These are phyloP conservation scores for Colletotrichum endophyticum DNA, from an alignment of 2,329 filamentous ascomycete genomes.

Conservation along the genomic window DNA sequence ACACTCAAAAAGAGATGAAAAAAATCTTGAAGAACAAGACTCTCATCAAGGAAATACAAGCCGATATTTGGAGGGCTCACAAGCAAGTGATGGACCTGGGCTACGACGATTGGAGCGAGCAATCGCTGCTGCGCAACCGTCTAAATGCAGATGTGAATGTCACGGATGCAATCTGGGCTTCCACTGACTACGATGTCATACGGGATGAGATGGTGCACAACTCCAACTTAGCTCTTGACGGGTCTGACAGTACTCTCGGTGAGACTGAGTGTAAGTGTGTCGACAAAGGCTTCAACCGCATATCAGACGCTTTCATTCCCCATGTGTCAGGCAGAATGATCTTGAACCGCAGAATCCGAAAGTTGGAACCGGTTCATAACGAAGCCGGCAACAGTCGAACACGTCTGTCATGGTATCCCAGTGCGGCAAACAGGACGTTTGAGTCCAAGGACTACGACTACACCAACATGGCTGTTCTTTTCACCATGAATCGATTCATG, in stretches of 20 bases:
- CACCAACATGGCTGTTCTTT: conserved; percentile 64
- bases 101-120: conserved; percentile 63
- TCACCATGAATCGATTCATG: conserved; percentile 63
- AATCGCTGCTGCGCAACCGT: conserved; percentile 36
- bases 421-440: conserved; percentile 38
- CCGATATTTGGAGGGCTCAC: conserved; percentile 47
- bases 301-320: conserved; percentile 67
- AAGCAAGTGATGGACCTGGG: conserved; percentile 45
- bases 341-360: conserved; percentile 61
- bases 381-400: neutral
- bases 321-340: conserved; percentile 61
- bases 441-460: conserved; percentile 63
- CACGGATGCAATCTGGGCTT: conserved; percentile 43
- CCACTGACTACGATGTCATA: conserved; percentile 33
- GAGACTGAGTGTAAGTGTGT: conserved; percentile 20
- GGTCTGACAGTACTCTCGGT: conserved; percentile 26
- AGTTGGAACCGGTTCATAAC: conserved; percentile 49
- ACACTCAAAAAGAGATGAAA: conserved; percentile 30
- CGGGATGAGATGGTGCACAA: conserved; percentile 38
- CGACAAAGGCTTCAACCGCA: conserved; percentile 47
- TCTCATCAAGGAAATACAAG: conserved; percentile 33
- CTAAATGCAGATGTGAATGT: conserved; percentile 56
- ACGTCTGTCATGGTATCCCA: conserved; percentile 54
- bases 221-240: conserved; percentile 34
- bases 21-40: neutral